Percentiles rank a stretch among this genome's conserved stretches.
Conservation (phyloP, 208 protist genomes). For the Wallacemonas collosoma region DNA sequence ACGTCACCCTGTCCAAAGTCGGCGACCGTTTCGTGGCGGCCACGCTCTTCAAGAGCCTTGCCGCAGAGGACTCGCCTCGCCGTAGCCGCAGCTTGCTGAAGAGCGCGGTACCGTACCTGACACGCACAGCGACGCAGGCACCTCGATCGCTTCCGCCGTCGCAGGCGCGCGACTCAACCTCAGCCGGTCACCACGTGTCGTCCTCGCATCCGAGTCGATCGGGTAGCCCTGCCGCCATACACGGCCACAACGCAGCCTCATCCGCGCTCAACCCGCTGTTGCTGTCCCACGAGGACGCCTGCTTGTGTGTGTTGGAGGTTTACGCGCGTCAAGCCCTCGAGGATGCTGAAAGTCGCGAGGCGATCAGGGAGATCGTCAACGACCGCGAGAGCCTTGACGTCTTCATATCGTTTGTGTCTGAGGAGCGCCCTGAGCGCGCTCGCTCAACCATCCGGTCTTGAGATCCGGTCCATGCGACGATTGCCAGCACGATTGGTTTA, state of each 20-base stretch:
- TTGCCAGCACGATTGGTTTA: no score
- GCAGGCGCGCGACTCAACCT: no score
- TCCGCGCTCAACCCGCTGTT: conserved; percentile 4
- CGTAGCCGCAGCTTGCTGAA: conserved; percentile 9
- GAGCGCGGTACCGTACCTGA: conserved; percentile 1
- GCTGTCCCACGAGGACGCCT: conserved; percentile 12
- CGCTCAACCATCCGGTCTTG: not conserved
- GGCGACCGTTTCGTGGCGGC: not conserved
- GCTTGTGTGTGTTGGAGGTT: conserved; percentile 18
- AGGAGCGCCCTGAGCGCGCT: conserved; percentile 20
- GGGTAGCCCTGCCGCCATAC: not conserved
- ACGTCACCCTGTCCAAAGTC: conserved; percentile 19
- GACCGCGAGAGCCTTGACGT: conserved; percentile 40
- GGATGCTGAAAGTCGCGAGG: conserved; percentile 28
- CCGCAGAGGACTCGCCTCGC: conserved; percentile 7
- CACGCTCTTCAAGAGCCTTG: conserved; percentile 13
- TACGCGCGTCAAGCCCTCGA: conserved; percentile 20
- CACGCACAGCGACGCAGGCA: conserved; percentile 9
- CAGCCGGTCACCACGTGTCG: not conserved
- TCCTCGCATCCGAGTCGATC: not conserved
- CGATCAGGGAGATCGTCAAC: conserved; percentile 28
- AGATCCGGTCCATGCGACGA: no score
- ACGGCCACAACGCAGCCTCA: not conserved
- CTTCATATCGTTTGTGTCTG: conserved; percentile 32
- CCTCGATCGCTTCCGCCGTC: not conserved